Evolutionary conservation across 257 asterid genomes (phyloP), one percentile per base, ranked within the genome.

Genomic region (Knoxia roxburghii): DNA sequence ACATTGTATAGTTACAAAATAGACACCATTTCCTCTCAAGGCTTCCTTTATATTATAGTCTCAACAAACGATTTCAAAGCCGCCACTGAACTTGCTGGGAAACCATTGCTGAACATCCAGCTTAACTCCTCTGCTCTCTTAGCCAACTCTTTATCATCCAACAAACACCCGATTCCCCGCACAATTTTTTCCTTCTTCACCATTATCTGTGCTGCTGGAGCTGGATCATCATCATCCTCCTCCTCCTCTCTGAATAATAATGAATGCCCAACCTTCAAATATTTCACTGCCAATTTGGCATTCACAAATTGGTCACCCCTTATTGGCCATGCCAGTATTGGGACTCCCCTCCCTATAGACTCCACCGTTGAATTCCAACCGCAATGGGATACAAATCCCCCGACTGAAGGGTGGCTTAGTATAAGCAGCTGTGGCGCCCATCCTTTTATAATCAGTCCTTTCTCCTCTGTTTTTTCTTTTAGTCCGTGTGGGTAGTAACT

Each of bases 331-430:
- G 88, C 90, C 82, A 88, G 26, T 10, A 88, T 67, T 1, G 96
- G 89, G 3, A 82, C 56, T 18, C 93, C 95, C 6, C 76, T 75
- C 23, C 88, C 95, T 2, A 85, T 75, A 0, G 91, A 86, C 73
- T 90, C 95, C 39, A 81, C 69, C 0, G 87, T 81, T 2, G 97
- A 90, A 72, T 86, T 90, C 92, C 96, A 87, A 7, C 97, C 95
- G 29, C 92, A 90, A 43, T 90, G 95, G 23, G 91, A 82, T 29
- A 90, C 0, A 24, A 86, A 90, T 7, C 96, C 91, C 2, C 96
- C 89, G 0, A 81, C 68, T 1, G 96, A 76, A 0, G 84, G 80
- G 53, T 90, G 96, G 61, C 89, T 83, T 24, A 90, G 64, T 37
- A 87, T 86, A 59, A 77, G 56, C 2, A 86, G 45, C 64, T 87